Percentiles rank a stretch among this genome's conserved stretches.
Evolutionary conservation across 106 monocot genomes (phyloP).

Genomic region (Dendrobium nobile): DNA sequence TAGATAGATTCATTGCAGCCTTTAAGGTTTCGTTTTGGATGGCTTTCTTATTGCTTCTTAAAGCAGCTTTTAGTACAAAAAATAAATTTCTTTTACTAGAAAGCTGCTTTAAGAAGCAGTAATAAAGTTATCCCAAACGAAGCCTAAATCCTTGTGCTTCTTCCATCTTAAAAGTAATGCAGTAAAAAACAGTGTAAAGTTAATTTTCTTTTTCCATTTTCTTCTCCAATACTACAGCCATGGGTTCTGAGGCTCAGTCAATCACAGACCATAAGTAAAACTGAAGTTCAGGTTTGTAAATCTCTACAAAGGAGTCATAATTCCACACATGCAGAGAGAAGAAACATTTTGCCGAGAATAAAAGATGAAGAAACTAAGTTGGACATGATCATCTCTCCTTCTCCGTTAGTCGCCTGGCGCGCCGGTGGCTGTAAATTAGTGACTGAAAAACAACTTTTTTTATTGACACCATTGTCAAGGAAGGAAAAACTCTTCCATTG

Average conservation of each 20-base stretch:
- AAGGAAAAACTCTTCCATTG: background rate
- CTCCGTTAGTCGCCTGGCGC: slow-evolving; percentile 85
- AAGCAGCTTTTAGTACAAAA: too few relatives aligned
- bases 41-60: too few relatives aligned
- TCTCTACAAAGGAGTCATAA: background rate
- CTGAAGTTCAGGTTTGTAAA: background rate
- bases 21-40: background rate
- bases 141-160: background rate
- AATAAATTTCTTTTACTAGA: too few relatives aligned
- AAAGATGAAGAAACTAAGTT: slow-evolving; percentile 7
- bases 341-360: background rate
- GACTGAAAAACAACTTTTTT: slow-evolving; percentile 68
- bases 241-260: slow-evolving; percentile 60
- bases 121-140: too few relatives aligned
- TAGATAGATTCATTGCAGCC: background rate
- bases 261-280: slow-evolving; percentile 11
- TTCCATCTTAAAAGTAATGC: background rate
- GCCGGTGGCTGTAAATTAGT: slow-evolving; percentile 39
- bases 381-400: slow-evolving; percentile 70
- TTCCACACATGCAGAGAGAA: background rate
- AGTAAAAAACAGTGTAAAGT: background rate
- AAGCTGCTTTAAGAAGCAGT: too few relatives aligned
- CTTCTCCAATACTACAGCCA: slow-evolving; percentile 28
- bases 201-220: background rate
- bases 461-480: slow-evolving; percentile 75